Evolutionary conservation across 1,284 basidiomycete species (phyloP), one percentile per base, ranked within the genome.

Genomic region (Papiliotrema fonsecae): DNA sequence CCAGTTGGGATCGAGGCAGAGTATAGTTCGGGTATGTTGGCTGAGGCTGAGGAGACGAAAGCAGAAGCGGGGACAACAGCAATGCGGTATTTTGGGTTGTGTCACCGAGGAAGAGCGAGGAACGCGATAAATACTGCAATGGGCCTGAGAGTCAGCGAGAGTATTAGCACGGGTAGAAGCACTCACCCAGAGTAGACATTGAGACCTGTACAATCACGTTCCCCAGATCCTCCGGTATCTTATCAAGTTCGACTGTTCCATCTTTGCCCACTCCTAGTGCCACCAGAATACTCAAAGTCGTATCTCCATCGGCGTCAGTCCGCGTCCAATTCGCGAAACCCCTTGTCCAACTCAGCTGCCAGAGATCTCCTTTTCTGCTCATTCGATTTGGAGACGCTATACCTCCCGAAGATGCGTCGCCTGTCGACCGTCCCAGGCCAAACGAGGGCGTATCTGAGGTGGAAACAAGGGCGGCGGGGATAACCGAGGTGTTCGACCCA

Each of bases 21-120:
- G 85, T 86, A 67, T 88, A 92, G 62, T 90, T 89, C 7, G 88
- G 88, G 62, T 81, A 92, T 11, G 72, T 72, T 0, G 85, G 85
- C 43, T 76, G 64, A 1, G 56, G 45, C 2, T 65, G 26, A 46
- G 59, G 13, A 62, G 57, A 4, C 67, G 59, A 25, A 13, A 75
- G 69, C 43, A 85, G 81, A 0, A 82, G 69, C 0, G 82, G 81
- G 0, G 88, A 90, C 68, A 87, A 88, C 13, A 91, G 62, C n/a
- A 92, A 72, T 0, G 81, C 85, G 61, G 85, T 81, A 47, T 82
- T 84, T 1, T 82, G 76, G 0, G 87, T 88, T 1, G 86, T 84
- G 63, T 92, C 88, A 4, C 85, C 87, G 0, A 90, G 74, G 1
- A 85, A 67, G 0, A 85, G 86, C 14, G 78, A 62, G 4, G 65